phyloP scores from a whole-genome alignment of 2,329 filamentous ascomycete species.

The Graphiopsis chlorocephala region DNA sequence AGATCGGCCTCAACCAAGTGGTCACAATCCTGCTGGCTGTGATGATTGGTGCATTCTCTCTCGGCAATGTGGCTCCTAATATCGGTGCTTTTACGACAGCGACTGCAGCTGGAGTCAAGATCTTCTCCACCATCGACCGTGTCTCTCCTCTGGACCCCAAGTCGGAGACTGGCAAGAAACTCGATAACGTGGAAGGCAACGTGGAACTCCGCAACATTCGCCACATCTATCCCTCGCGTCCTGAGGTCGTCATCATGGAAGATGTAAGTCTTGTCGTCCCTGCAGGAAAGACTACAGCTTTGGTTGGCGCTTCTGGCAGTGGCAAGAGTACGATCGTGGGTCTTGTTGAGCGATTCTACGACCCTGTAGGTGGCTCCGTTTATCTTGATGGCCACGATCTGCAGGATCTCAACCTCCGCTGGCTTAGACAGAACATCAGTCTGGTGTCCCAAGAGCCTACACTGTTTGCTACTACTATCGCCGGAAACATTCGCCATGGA shows the following conservation, averaged over 20 bases:
- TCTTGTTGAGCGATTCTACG: constrained; percentile 89
- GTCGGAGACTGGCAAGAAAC: constrained; percentile 65
- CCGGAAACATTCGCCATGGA: constrained; percentile 84
- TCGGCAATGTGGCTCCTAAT: constrained; percentile 85
- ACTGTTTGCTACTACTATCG: constrained; percentile 86
- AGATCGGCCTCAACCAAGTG: constrained; percentile 66
- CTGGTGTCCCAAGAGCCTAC: constrained; percentile 92
- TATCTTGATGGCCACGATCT: constrained; percentile 82
- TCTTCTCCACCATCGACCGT: constrained; percentile 91
- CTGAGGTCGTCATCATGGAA: constrained; percentile 85
- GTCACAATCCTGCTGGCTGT: constrained; percentile 85
- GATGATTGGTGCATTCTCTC: constrained; percentile 87
- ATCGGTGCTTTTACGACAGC: constrained; percentile 81
- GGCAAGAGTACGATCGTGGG: constrained; percentile 95
- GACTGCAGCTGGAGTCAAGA: constrained; percentile 82
- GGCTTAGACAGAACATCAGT: constrained; percentile 88
- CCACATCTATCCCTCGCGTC: constrained; percentile 91
- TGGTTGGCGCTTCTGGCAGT: constrained; percentile 90
- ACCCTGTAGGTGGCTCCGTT: constrained; percentile 76
- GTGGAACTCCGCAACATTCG: constrained; percentile 80
- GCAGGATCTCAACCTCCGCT: constrained; percentile 76
- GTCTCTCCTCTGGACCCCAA: constrained; percentile 78
- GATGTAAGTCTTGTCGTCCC: constrained; percentile 76
- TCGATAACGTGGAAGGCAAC: constrained; percentile 70
- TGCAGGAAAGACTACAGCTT: constrained; percentile 85